Percentiles rank a stretch among this genome's conserved stretches.
These are phyloP conservation scores for Pyrus betulifolia DNA, from an alignment of 306 rosid species.

Conservation along the genomic window DNA sequence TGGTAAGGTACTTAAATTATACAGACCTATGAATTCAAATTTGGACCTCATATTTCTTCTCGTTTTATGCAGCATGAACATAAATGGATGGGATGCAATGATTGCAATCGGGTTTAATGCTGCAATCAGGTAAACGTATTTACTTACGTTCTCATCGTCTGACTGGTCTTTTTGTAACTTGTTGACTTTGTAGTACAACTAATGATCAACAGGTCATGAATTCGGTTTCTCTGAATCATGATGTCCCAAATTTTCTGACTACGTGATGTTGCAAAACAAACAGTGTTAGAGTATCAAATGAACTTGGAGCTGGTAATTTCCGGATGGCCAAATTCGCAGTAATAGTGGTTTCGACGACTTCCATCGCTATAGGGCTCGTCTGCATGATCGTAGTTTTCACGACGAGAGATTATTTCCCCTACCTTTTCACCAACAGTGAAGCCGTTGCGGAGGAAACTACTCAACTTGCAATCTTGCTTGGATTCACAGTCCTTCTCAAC, in stretches of 20 bases:
- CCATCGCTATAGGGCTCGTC: slow-evolving; percentile 52
- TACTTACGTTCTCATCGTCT: not conserved
- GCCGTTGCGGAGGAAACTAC: slow-evolving; percentile 69
- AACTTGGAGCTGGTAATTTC: slow-evolving; percentile 68
- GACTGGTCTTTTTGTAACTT: not conserved
- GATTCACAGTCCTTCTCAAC: slow-evolving; percentile 50
- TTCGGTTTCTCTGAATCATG: not conserved
- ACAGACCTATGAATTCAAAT: not conserved
- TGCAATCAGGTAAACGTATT: slow-evolving; percentile 49
- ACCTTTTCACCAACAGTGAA: slow-evolving; percentile 50
- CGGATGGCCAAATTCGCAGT: slow-evolving; percentile 53
- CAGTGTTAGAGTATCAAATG: slow-evolving; percentile 87
- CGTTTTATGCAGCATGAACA: slow-evolving; percentile 49
- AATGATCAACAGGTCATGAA: not conserved
- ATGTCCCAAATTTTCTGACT: not conserved
- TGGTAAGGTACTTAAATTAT: slow-evolving; percentile 32
- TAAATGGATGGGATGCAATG: slow-evolving; percentile 75
- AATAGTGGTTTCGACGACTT: slow-evolving; percentile 57
- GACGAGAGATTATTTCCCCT: slow-evolving; percentile 53
- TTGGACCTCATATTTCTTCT: not conserved
- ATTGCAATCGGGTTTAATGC: slow-evolving; percentile 73
- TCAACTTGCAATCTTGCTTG: slow-evolving; percentile 51
- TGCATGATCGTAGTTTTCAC: slow-evolving; percentile 32
- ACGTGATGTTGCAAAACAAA: not conserved
- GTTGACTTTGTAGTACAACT: not conserved